A percentile compares a stretch with the other conserved stretches of the same genome.
These are phyloP conservation scores for Suhomyces atakaporum DNA, from an alignment of 1,139 yeast species.

Conservation along the genomic window DNA sequence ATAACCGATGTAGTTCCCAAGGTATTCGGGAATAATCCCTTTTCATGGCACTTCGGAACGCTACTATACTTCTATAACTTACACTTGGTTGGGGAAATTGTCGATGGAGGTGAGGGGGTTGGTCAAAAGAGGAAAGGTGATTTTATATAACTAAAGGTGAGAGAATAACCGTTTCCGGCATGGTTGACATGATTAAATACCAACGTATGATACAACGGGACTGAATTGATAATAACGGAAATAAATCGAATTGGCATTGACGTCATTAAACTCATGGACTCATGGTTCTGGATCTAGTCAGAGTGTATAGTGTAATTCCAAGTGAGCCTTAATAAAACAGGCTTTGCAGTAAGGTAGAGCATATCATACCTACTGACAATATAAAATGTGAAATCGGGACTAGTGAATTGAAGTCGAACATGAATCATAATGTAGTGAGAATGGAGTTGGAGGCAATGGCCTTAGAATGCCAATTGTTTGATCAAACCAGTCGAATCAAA, in stretches of 20 bases:
- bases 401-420: conserved; percentile 11
- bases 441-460: not conserved
- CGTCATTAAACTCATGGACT: conserved; percentile 6
- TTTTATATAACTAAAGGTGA: not conserved
- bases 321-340: not conserved
- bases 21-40: no score
- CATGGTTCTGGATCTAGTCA: conserved; percentile 7
- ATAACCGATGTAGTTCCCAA: no score
- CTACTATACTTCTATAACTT: no score
- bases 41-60: no score
- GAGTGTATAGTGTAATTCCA: conserved; percentile 1
- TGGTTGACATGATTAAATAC: conserved; percentile 1
- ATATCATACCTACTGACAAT: not conserved
- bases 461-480: conserved; percentile 9
- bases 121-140: conserved; percentile 5
- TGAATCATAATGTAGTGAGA: conserved; percentile 9
- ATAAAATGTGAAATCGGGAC: conserved; percentile 2
- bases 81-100: conserved; percentile 2
- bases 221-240: conserved; percentile 2
- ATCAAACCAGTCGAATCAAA: conserved; percentile 15
- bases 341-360: not conserved
- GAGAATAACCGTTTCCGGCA: not conserved
- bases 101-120: conserved; percentile 6
- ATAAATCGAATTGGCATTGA: conserved; percentile 2
- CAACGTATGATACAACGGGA: conserved; percentile 5